These are phyloP conservation scores for Chlamydomonas sphaeroides DNA, from an alignment of 139 green algal species.

Conservation along the genomic window DNA sequence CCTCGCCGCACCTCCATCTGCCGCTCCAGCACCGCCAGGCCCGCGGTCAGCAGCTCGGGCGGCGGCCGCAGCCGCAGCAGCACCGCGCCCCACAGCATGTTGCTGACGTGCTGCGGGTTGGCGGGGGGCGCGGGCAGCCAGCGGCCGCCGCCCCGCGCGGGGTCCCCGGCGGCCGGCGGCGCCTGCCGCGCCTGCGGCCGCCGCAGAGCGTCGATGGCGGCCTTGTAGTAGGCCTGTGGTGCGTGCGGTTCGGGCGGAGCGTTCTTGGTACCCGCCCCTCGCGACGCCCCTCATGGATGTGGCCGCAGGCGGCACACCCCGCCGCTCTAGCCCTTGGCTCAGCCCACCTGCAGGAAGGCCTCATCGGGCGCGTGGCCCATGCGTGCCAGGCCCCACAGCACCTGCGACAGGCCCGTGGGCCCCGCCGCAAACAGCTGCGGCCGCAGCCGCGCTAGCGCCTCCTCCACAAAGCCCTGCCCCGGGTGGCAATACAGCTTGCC, in stretches of 20 bases:
- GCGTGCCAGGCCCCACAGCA: constrained; percentile 23
- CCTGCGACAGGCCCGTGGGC: constrained; percentile 24
- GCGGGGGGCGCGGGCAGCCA: background rate
- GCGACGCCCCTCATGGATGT: too few species aligned
- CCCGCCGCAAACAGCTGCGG: background rate
- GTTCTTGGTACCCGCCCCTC: too few species aligned
- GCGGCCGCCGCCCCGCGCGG: too few species aligned
- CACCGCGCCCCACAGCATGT: constrained; percentile 25
- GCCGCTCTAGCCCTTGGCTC: too few species aligned
- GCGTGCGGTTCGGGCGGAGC: too few species aligned
- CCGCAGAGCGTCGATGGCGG: background rate
- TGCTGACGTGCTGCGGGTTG: constrained; percentile 32
- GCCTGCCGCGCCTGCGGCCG: too few species aligned
- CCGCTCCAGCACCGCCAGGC: background rate
- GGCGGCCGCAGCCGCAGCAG: constrained; percentile 17
- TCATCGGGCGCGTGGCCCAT: background rate
- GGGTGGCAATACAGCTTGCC: constrained; percentile 35
- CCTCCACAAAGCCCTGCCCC: background rate
- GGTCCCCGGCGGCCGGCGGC: too few species aligned
- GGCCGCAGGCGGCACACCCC: too few species aligned
- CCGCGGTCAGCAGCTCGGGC: background rate
- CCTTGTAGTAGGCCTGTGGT: background rate
- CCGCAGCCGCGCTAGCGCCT: background rate
- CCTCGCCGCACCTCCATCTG: background rate
- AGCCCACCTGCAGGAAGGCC: constrained; percentile 7